Evolutionary conservation across 495 filamentous ascomycete genomes (phyloP).

Genomic region (Friedmanniomyces simplex): DNA sequence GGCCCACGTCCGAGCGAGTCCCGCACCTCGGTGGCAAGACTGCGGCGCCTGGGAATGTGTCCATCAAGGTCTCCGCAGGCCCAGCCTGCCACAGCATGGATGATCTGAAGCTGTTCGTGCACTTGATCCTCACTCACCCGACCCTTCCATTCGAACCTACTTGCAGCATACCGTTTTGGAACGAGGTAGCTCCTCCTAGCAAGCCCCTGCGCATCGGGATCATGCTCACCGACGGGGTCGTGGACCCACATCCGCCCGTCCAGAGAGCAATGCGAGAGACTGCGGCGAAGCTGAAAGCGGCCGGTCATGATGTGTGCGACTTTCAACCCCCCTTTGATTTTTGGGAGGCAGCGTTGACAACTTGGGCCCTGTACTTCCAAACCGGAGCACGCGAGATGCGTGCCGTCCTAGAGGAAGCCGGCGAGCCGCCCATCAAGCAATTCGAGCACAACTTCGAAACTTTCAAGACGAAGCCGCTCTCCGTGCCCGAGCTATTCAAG

Average conservation of each 20-base stretch:
- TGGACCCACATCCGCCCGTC: constrained; percentile 61
- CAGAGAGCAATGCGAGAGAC: constrained; percentile 46
- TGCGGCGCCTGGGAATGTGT: constrained; percentile 31
- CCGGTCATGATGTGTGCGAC: constrained; percentile 45
- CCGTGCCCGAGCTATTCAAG: constrained; percentile 3
- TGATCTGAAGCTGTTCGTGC: constrained; percentile 55
- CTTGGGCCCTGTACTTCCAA: constrained; percentile 10
- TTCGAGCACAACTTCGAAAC: constrained; percentile 7
- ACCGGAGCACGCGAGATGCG: constrained; percentile 3
- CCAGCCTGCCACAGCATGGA: constrained; percentile 38
- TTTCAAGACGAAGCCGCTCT: constrained; percentile 2
- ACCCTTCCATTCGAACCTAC: constrained; percentile 12
- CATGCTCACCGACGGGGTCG: constrained; percentile 59
- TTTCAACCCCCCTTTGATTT: constrained; percentile 44
- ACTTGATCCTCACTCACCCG: constrained; percentile 12
- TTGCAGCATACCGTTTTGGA: constrained; percentile 14
- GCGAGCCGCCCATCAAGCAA: constrained; percentile 6
- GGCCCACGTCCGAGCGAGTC: constrained; percentile 4
- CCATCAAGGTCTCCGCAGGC: constrained; percentile 49
- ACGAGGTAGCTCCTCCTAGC: not conserved
- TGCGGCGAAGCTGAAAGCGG: constrained; percentile 40
- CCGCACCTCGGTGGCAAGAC: constrained; percentile 24
- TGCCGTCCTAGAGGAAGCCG: not conserved
- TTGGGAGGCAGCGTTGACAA: constrained; percentile 7
- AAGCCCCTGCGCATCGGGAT: constrained; percentile 39